phyloP scores from a whole-genome alignment of 2,329 filamentous ascomycete genomes.

The Alternaria sp. region DNA sequence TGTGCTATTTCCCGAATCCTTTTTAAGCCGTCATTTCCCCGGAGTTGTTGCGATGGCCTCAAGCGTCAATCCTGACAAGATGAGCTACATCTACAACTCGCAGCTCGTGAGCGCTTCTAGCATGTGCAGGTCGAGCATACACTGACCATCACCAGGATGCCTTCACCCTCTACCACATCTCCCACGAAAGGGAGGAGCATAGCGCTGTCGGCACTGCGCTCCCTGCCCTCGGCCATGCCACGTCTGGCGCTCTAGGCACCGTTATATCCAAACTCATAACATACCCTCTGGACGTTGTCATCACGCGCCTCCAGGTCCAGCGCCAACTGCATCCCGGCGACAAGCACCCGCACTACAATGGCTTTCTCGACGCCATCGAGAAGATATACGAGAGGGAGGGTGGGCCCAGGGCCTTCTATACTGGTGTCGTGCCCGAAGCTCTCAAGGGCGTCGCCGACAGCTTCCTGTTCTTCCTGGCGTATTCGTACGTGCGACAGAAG shows the following conservation, averaged over 20 bases:
- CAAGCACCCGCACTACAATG: slow-evolving; percentile 64
- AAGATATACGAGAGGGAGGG: slow-evolving; percentile 77
- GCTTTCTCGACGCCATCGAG: slow-evolving; percentile 72
- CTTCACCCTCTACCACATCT: slow-evolving; percentile 53
- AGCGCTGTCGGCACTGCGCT: slow-evolving; percentile 59
- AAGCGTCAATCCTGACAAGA: slow-evolving; percentile 22
- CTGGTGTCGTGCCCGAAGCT: slow-evolving; percentile 54
- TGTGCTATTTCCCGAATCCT: slow-evolving; percentile 3
- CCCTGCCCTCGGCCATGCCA: slow-evolving; percentile 80
- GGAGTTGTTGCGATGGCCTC: slow-evolving; percentile 12
- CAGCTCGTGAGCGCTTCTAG: slow-evolving; percentile 49
- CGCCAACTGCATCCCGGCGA: slow-evolving; percentile 60
- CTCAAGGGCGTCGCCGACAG: slow-evolving; percentile 68
- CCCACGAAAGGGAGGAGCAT: slow-evolving; percentile 47
- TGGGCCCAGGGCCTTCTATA: slow-evolving; percentile 72
- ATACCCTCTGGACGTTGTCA: slow-evolving; percentile 83
- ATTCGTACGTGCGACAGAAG: slow-evolving; percentile 66
- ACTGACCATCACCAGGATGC: slow-evolving; percentile 44
- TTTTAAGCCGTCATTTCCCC: slow-evolving; percentile 1
- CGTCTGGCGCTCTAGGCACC: slow-evolving; percentile 80
- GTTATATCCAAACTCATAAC: slow-evolving; percentile 79
- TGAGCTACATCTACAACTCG: slow-evolving; percentile 54
- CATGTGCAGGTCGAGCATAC: neutral
- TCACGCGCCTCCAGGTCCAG: slow-evolving; percentile 84
- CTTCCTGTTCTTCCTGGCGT: slow-evolving; percentile 87